Evolutionary conservation across 768 basidiomycete species (phyloP), one percentile per base, ranked within the genome.

Genomic region (Podaxis sp.): DNA sequence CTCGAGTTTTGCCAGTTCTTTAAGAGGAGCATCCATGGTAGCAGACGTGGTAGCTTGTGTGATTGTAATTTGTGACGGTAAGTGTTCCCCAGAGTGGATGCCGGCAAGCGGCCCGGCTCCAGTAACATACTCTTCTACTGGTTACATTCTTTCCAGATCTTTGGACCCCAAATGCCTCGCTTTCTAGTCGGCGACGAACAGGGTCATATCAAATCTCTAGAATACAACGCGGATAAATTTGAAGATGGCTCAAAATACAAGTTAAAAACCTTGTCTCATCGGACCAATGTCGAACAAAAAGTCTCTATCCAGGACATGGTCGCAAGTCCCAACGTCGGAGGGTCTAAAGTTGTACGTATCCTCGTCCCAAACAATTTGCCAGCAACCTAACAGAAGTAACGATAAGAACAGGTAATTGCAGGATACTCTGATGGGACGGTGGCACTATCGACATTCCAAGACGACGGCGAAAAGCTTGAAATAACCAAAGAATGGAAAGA

Each of bases 181-280:
- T 92, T 93, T 74, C 75, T 91, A 56, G 73, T 85, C 50, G 93
- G 90, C 65, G 93, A 94, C 75, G 88, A 91, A 66, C 84, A 90
- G 36, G 93, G 92, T 20, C 84, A 83, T 61, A 82, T 93, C 62
- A 93, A 93, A 75, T 73, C 84, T 7, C 69, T 91, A 60, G 74
- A 68, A 10, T 88, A 82, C 67, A 58, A 71, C 3, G 67, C 75
- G 17, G 69, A 72, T 11, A 50, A 66, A 11, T 64, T 72, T 15
- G 56, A 67, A 7, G 71, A 76, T n/a, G 73, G 70, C 51, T 65
- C 69, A 60, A 82, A 78, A 57, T 69, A 73, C 2, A 64, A 70
- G 22, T 53, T 78, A 5, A 76, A 73, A 36, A 78, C 56, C 68
- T 65, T 76, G 76, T 11, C 70, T 68, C 33, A 59, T 38, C 65